Percentiles rank a stretch among this genome's conserved stretches.
Evolutionary conservation across 139 green algal species (phyloP).

Genomic region (Diplosphaera chodatii): DNA sequence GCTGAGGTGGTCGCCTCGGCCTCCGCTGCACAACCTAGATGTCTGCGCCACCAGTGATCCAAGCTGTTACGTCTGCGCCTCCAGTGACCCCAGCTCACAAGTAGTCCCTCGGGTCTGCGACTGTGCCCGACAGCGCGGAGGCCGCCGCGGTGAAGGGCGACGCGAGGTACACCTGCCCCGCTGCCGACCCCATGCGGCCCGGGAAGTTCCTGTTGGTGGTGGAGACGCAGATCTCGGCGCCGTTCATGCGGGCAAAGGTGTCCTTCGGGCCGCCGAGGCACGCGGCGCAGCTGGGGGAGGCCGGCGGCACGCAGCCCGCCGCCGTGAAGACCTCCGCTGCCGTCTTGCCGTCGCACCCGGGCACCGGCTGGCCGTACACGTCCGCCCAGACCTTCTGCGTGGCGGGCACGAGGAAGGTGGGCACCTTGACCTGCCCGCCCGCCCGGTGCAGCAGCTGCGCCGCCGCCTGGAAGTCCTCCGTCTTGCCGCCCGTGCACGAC

Average conservation of each 20-base stretch:
- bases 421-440: conserved; percentile 80
- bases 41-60: too few relatives aligned
- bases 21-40: too few relatives aligned
- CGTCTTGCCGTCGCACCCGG: conserved; percentile 89
- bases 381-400: conserved; percentile 96
- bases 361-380: conserved; percentile 84
- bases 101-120: conserved; percentile 86
- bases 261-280: conserved; percentile 89
- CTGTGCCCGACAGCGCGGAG: conserved; percentile 72
- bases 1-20: too few relatives aligned
- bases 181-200: conserved; percentile 95
- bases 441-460: conserved; percentile 84
- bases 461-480: conserved; percentile 87
- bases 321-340: conserved; percentile 90
- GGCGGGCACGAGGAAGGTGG: conserved; percentile 91
- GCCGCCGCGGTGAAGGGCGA: conserved; percentile 89
- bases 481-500: conserved; percentile 86
- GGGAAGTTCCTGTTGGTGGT: conserved; percentile 98
- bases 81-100: conserved; percentile 18
- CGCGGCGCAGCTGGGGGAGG: conserved; percentile 82
- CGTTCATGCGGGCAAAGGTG: conserved; percentile 95
- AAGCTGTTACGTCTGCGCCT: too few relatives aligned
- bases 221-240: conserved; percentile 88
- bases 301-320: conserved; percentile 82
- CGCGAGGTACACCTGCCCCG: conserved; percentile 91